Base-by-base conservation (phyloP, 208 protist genomes). In the Leishmania martiniquensis region DNA sequence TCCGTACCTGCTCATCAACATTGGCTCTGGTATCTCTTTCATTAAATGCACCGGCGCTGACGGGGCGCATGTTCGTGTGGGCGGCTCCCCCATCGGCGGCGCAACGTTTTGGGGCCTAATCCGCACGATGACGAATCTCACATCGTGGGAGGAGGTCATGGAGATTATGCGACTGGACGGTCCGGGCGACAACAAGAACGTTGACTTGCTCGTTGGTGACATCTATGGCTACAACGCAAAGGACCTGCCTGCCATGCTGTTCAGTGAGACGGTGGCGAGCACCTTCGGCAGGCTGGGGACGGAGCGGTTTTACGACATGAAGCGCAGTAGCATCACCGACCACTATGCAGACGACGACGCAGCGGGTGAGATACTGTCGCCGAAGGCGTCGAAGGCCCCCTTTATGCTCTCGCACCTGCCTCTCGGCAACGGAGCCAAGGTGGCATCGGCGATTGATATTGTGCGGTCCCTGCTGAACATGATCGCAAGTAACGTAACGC, bases 61-160 rank as follows among this genome's bases (percentile, higher is more conserved):
- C 76, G 92, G 92, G 76, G 80, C 93, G 42, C 97, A 97, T 78
- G 89, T 98, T 69, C 96, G 99, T 78, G 94, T 99, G 39, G 94
- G 92, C 68, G 99, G 99, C 59, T 96, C 96, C 4, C 90, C 93
- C 32, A 94, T 99, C 44, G 99, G 99, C 42, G 99, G 99, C 10
- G 98, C 98, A 12, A 99, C 98, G 20, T 99, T 99, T 80, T 99
- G 97, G 96, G 98, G 98, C 20, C 89, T 99, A 20, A 93, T 91
- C 45, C 91, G 89, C 57, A 93, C 96, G n/a, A 88, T 99, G 81
- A 99, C 98, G 4, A 87, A 95, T 67, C 79, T 95, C 2, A 95
- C 88, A 6, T 95, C 93, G 32, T 99, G 98, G 91, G 98, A 99
- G 70, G 97, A 99, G 80, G 96, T 99, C 39, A 84, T 98, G 57